Percentiles rank a stretch among this genome's conserved stretches.
phyloP scores from a whole-genome alignment of 345 rosid genomes.

The Adansonia digitata region DNA sequence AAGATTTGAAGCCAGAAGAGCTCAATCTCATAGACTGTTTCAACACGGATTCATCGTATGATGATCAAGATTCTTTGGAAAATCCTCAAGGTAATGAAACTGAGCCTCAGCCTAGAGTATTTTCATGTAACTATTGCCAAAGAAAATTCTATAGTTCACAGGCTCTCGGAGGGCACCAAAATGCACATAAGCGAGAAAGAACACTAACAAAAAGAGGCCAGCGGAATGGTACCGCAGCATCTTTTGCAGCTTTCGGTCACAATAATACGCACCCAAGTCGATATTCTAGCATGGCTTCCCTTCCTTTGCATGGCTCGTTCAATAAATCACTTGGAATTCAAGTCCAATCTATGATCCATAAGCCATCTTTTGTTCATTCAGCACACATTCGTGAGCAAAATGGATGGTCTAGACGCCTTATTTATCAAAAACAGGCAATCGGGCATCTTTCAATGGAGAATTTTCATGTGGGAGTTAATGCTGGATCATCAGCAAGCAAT shows the following conservation, averaged over 20 bases:
- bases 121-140: constrained; percentile 85
- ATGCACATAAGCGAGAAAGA: constrained; percentile 85
- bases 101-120: too few relatives aligned
- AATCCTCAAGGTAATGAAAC: too few relatives aligned
- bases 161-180: constrained; percentile 94
- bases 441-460: too few relatives aligned
- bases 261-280: too few relatives aligned
- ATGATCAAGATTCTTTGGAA: too few relatives aligned
- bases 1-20: constrained; percentile 25
- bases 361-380: constrained; percentile 31
- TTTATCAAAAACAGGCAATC: constrained; percentile 44
- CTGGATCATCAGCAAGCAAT: constrained; percentile 23
- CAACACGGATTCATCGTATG: too few relatives aligned
- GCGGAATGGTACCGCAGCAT: constrained; percentile 24
- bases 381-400: too few relatives aligned
- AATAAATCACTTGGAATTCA: constrained; percentile 70
- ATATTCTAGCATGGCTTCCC: constrained; percentile 65
- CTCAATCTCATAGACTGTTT: too few relatives aligned
- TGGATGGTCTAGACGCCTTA: too few relatives aligned
- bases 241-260: too few relatives aligned
- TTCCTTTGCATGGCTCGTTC: constrained; percentile 79
- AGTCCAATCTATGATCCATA: constrained; percentile 62
- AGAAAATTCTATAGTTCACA: constrained; percentile 92
- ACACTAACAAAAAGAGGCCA: constrained; percentile 78
- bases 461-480: constrained; percentile 14